These are phyloP conservation scores for Talaromyces nanjingensis DNA, from an alignment of 495 filamentous ascomycete species.

Conservation along the genomic window DNA sequence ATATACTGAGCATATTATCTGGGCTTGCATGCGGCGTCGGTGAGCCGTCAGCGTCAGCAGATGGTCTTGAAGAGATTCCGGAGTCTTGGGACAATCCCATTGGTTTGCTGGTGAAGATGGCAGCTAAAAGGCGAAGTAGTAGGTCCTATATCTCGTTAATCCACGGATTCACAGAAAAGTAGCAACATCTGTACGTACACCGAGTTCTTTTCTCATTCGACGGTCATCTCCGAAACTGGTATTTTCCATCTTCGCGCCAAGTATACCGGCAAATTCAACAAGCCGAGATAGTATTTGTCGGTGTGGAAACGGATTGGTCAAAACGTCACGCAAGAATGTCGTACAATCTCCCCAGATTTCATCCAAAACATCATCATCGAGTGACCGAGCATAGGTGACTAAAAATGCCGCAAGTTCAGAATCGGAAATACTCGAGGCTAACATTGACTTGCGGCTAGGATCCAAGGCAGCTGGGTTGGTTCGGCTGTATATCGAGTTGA, in stretches of 20 bases:
- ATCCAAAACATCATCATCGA: slow-evolving; percentile 98
- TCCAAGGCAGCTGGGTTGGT: slow-evolving; percentile 81
- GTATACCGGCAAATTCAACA: slow-evolving; percentile 78
- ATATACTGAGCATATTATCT: slow-evolving; percentile 74
- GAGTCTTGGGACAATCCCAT: slow-evolving; percentile 48
- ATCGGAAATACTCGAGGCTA: slow-evolving; percentile 78
- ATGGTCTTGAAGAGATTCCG: slow-evolving; percentile 30
- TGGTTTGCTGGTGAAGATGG: slow-evolving; percentile 84
- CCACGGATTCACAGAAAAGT: slow-evolving; percentile 1
- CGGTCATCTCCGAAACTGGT: slow-evolving; percentile 96
- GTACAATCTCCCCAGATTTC: slow-evolving; percentile 97
- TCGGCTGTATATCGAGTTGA: slow-evolving; percentile 92
- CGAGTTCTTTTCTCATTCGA: slow-evolving; percentile 87
- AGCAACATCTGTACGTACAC: slow-evolving; percentile 47
- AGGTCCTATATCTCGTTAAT: slow-evolving; percentile 57
- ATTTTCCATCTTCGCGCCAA: slow-evolving; percentile 92
- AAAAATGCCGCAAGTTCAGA: slow-evolving; percentile 80
- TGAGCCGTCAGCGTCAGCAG: slow-evolving; percentile 38
- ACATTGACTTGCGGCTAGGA: slow-evolving; percentile 68
- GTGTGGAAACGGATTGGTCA: slow-evolving; percentile 92
- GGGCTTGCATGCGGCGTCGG: slow-evolving; percentile 37
- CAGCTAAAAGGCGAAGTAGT: slow-evolving; percentile 77
- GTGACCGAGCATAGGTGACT: slow-evolving; percentile 76
- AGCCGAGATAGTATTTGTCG: slow-evolving; percentile 82
- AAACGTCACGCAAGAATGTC: slow-evolving; percentile 79